These are phyloP conservation scores for Cucumis melo DNA, from an alignment of 306 rosid species.

Conservation along the genomic window DNA sequence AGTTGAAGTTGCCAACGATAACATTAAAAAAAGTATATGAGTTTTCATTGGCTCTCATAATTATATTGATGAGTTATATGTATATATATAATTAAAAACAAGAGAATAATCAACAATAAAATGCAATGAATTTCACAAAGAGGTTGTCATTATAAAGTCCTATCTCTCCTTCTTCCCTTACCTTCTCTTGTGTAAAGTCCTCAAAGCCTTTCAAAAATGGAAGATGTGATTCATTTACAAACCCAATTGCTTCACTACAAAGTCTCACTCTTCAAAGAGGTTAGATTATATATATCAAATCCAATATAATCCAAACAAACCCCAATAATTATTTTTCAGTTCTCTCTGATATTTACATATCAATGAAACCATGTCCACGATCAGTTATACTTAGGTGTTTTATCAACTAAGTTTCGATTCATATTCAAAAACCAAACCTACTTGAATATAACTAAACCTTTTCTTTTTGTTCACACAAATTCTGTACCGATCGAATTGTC, in stretches of 20 bases:
- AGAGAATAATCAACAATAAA: not conserved
- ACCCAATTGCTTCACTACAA: slow-evolving; percentile 38
- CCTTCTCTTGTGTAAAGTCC: not conserved
- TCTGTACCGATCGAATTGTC: no score
- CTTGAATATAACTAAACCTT: no score
- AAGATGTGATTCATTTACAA: slow-evolving; percentile 34
- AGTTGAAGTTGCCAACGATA: no score
- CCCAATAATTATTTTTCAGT: not conserved
- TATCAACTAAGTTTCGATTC: no score
- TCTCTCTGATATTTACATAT: no score
- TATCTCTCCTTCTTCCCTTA: not conserved
- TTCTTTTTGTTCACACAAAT: no score
- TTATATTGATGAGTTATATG: not conserved
- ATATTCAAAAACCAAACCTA: no score
- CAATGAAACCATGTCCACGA: no score
- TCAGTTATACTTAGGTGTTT: no score
- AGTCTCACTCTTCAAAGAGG: slow-evolving; percentile 59
- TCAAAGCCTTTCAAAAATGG: slow-evolving; percentile 21
- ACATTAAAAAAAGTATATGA: not conserved
- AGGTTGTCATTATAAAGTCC: not conserved
- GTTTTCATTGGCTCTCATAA: not conserved
- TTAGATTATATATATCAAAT: slow-evolving; percentile 6
- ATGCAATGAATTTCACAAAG: not conserved
- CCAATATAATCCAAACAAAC: not conserved
- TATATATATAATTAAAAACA: no score